phyloP scores from a whole-genome alignment of 495 filamentous ascomycete genomes.

The Aspergillus taichungensis region DNA sequence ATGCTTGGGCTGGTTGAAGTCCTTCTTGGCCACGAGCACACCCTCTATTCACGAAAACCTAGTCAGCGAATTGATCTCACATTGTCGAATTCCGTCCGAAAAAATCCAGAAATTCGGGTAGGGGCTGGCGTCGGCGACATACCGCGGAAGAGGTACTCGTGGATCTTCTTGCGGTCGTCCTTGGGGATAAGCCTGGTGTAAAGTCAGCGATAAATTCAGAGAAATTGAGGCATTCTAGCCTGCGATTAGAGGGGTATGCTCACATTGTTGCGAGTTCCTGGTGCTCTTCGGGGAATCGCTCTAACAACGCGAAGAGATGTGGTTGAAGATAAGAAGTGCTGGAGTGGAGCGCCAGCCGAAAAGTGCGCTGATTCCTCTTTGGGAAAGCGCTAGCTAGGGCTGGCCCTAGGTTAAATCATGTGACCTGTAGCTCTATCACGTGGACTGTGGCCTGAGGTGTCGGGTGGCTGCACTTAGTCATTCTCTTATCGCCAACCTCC shows the following conservation, averaged over 20 bases:
- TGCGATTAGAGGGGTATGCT: constrained; percentile 6
- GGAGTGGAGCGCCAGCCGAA: constrained; percentile 32
- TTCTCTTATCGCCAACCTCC: constrained; percentile 4
- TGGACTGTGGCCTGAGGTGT: constrained; percentile 4
- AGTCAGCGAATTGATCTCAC: constrained; percentile 11
- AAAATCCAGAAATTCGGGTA: not conserved
- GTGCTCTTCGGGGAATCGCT: constrained; percentile 52
- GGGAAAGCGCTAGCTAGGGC: constrained; percentile 24
- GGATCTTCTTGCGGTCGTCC: constrained; percentile 99
- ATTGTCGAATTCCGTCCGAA: not conserved
- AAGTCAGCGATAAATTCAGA: constrained; percentile 13
- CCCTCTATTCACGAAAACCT: constrained; percentile 54
- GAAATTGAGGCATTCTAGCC: not conserved
- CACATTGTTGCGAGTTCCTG: constrained; percentile 55
- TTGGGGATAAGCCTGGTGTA: constrained; percentile 87
- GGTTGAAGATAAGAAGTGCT: constrained; percentile 30
- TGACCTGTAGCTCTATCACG: constrained; percentile 5
- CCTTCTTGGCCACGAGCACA: constrained; percentile 97
- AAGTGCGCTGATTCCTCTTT: constrained; percentile 34
- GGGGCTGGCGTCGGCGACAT: constrained; percentile 30
- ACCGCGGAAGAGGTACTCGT: constrained; percentile 99
- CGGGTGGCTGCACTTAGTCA: not conserved
- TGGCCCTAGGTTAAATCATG: constrained; percentile 27
- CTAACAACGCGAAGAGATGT: constrained; percentile 36
- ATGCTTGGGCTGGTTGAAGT: constrained; percentile 92